Base-by-base conservation (phyloP, 2,329 filamentous ascomycete species). In the Claviceps citrina region DNA sequence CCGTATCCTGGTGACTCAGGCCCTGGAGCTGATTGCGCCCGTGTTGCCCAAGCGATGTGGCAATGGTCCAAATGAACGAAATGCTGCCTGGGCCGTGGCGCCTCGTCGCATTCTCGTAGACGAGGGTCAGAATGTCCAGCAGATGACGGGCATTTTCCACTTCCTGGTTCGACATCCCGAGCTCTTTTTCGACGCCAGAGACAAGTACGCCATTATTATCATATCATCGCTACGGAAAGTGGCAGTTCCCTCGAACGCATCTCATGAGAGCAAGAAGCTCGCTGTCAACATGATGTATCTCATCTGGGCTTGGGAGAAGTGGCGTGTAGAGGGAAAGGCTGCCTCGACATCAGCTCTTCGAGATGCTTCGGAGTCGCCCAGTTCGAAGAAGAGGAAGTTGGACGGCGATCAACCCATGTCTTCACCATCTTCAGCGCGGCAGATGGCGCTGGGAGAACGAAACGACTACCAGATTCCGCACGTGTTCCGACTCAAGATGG, bases 131-230 rank as follows among this genome's bases (percentile, higher is more conserved):
- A 98, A 98, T 51, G 71, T 89, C 35, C 87, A 93, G 59, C 91
- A 96, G 61, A 81, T 96, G 64, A 94, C 86, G 39, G 91, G 83
- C 63, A 96, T 98, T 51, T 96, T 95, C 66, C 83, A 95, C 53
- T 98, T 98, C 62, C 68, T 98, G 26, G 89, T 95, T 27, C 77
- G 84, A 42, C 89, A 98, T 55, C 82, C 87, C 0, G 81, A 91
- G 52, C 66, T 98, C 4, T 98, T 98, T 63, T 98, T 93, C 50
- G 89, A 96, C 47, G 86, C 85, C 1, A 73, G 91, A 40, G 91
- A 98, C 48, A 87, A 89, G 54, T 93, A 96, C 48, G 78, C 86
- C 4, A 75, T 82, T 42, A 73, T 91, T 47, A 93, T 98, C 55
- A 87, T 98, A 41, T 80, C 79, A 1, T 89, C 85, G 4, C 67